Evolutionary conservation across 352 stramenopile genomes (phyloP), one percentile per base, ranked within the genome.

Genomic region (Phytophthora sp.): DNA sequence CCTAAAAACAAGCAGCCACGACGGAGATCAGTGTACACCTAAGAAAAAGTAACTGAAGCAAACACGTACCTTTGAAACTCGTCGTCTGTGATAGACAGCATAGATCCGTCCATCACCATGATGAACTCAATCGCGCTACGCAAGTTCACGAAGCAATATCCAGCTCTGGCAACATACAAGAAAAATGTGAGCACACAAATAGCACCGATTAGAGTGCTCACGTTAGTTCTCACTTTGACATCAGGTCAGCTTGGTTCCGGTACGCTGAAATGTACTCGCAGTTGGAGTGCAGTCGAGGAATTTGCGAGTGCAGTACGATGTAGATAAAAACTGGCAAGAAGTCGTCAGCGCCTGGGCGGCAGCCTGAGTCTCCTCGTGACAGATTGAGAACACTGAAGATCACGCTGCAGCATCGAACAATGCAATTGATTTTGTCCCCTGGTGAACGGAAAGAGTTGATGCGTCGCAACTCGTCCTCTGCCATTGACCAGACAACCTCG

Each of bases 291-390:
- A 97, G 75, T 9, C 81, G 74, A n/a, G 90, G 86, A 56, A 97
- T 94, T 54, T 93, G 82, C 26, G 91, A 93, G 57, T 95, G 88
- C 16, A 98, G 71, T 20, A 97, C 90, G 35, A 97, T 92, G 76
- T 96, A 97, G 61, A 98, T 97, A 65, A 98, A 96, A 26, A 97
- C 82, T 15, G 92, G 92, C 13, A 98, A 72, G 49, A 98, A 98
- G 35, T 98, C 92, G 59, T 98, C 92, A 1, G 90, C 84, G 15
- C 87, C 87, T 3, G 87, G 87, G 7, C 87, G 85, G 15, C 70
- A 89, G 2, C 74, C 72, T 7, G 77, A 81, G 39, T 92, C 84
- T 18, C 85, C 87, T 35, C 87, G 79, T 0, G 87, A 79, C 15
- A 97, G 69, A 45, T 91, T 96, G 44, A 97, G 72, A 21, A 94